Percentiles rank a stretch among this genome's conserved stretches.
Conservation (phyloP, 108 stramenopile species). For the Skeletonema menzelii region DNA sequence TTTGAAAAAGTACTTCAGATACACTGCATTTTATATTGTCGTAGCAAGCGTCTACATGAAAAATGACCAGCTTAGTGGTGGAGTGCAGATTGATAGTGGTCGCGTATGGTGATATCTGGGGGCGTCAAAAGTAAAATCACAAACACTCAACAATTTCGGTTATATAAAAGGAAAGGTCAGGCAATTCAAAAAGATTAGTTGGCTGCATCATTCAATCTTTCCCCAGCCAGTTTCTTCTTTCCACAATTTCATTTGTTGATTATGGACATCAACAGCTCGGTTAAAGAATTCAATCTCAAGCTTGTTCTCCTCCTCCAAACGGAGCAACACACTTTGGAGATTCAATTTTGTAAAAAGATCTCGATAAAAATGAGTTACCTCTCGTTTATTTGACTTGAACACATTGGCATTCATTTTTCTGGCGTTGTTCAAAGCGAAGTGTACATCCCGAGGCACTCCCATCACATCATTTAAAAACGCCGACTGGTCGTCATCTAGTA, state of each 20-base stretch:
- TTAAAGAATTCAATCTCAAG: slow-evolving; percentile 31
- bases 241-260: slow-evolving; percentile 14
- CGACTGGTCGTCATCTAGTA: slow-evolving; percentile 14
- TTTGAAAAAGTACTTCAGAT: slow-evolving; percentile 54
- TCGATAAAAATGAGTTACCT: slow-evolving; percentile 35
- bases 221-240: slow-evolving; percentile 10
- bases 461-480: slow-evolving; percentile 32
- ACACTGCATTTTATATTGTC: slow-evolving; percentile 80
- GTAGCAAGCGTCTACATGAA: slow-evolving; percentile 76
- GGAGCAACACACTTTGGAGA: background rate
- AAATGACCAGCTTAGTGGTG: slow-evolving; percentile 76
- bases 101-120: slow-evolving; percentile 56
- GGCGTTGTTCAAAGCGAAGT: slow-evolving; percentile 9
- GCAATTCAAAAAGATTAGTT: background rate
- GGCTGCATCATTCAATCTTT: background rate
- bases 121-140: background rate
- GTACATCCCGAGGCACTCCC: slow-evolving; percentile 30
- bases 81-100: slow-evolving; percentile 61
- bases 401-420: slow-evolving; percentile 12
- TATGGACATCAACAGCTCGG: slow-evolving; percentile 10
- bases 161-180: background rate
- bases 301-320: slow-evolving; percentile 9
- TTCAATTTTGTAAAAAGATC: slow-evolving; percentile 14
- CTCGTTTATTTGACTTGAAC: slow-evolving; percentile 14
- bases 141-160: background rate